Conservation (phyloP, 2,329 filamentous ascomycete genomes). For the Fusarium cyanostomum region DNA sequence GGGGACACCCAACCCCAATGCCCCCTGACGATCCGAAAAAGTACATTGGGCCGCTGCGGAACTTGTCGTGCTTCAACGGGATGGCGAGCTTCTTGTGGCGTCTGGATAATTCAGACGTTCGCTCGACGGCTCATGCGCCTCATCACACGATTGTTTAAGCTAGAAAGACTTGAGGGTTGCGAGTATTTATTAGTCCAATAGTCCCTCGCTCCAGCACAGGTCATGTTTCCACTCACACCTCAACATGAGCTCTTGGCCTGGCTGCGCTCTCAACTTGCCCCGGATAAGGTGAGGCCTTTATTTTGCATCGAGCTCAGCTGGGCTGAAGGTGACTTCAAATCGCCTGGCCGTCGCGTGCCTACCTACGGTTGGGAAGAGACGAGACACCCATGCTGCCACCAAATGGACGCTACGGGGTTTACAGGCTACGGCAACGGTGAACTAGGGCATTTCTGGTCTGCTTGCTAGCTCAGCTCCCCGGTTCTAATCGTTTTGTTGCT, state of each 20-base stretch:
- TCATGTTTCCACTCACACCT: slow-evolving; percentile 31
- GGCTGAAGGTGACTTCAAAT: slow-evolving; percentile 19
- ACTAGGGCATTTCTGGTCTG: slow-evolving; percentile 34
- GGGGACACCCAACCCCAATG: slow-evolving; percentile 1
- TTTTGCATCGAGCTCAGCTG: slow-evolving; percentile 7
- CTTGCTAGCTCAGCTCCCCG: slow-evolving; percentile 35
- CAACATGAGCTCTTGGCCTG: slow-evolving; percentile 13
- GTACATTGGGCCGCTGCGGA: slow-evolving; percentile 15
- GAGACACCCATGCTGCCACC: background rate
- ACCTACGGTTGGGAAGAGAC: background rate
- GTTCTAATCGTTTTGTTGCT: slow-evolving; percentile 31
- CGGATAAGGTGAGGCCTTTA: slow-evolving; percentile 23
- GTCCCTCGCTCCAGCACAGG: slow-evolving; percentile 11
- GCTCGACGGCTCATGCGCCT: slow-evolving; percentile 16
- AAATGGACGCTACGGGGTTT: slow-evolving; percentile 25
- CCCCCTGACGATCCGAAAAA: slow-evolving; percentile 32
- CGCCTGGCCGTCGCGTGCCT: slow-evolving; percentile 24
- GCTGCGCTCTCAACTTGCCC: slow-evolving; percentile 23
- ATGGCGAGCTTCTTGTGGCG: slow-evolving; percentile 15
- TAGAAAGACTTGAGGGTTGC: slow-evolving; percentile 26
- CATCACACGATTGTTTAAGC: slow-evolving; percentile 27
- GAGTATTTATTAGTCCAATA: slow-evolving; percentile 8
- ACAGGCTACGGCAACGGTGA: slow-evolving; percentile 33
- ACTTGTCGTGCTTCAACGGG: slow-evolving; percentile 24
- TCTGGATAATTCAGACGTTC: slow-evolving; percentile 13